Percentiles rank a stretch among this genome's conserved stretches.
These are phyloP conservation scores for Neospermospora avenae DNA, from an alignment of 2,329 filamentous ascomycete species.

Conservation along the genomic window DNA sequence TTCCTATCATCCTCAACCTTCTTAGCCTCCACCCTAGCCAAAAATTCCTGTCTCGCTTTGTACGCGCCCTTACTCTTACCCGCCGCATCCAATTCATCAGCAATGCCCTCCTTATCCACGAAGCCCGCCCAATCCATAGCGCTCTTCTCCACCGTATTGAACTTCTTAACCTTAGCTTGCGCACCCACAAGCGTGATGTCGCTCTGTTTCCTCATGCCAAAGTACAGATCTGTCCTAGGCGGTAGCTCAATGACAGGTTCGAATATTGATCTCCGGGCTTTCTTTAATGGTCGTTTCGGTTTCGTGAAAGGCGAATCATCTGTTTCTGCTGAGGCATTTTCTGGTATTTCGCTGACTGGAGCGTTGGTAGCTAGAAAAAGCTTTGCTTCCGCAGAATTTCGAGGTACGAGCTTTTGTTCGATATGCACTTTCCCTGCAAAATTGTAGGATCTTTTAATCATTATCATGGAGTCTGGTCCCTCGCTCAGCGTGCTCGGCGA, in stretches of 20 bases:
- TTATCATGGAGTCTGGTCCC: constrained; percentile 44
- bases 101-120: constrained; percentile 68
- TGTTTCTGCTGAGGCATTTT: constrained; percentile 37
- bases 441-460: constrained; percentile 69
- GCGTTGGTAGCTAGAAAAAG: constrained; percentile 55
- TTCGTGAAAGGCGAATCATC: constrained; percentile 38
- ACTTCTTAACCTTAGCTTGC: constrained; percentile 56
- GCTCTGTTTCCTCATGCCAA: constrained; percentile 44
- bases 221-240: constrained; percentile 54
- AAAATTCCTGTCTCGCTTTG: constrained; percentile 59
- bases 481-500: constrained; percentile 27
- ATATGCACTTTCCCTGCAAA: constrained; percentile 71
- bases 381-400: constrained; percentile 63
- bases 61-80: constrained; percentile 64
- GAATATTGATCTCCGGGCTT: constrained; percentile 53
- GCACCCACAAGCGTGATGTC: constrained; percentile 37
- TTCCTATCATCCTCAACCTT: constrained; percentile 58
- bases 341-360: constrained; percentile 17
- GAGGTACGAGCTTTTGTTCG: constrained; percentile 66
- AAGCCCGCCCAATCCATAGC: constrained; percentile 71
- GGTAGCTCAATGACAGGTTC: constrained; percentile 51
- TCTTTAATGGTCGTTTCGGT: constrained; percentile 35
- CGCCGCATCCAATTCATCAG: constrained; percentile 63
- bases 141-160: constrained; percentile 70
- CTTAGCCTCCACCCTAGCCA: constrained; percentile 60